Conservation (phyloP, 495 filamentous ascomycete species). For the Durotheca rogersii region DNA sequence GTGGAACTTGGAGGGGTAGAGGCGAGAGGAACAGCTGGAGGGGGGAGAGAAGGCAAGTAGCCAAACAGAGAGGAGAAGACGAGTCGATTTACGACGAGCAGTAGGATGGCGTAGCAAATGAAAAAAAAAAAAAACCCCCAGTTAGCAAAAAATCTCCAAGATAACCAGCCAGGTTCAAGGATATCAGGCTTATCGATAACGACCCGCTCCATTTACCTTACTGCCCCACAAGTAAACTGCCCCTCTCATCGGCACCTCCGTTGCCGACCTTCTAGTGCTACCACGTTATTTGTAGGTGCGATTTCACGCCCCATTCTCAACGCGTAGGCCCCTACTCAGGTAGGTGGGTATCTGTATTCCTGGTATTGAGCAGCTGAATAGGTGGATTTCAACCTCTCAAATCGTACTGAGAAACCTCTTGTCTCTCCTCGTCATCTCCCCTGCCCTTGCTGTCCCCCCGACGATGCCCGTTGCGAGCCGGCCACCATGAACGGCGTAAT, state of each 20-base stretch:
- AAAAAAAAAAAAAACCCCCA: conserved; percentile 17
- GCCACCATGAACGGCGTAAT: conserved; percentile 75
- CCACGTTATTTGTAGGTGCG: too few species aligned
- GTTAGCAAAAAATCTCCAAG: conserved; percentile 24
- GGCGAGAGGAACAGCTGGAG: background rate
- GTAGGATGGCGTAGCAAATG: conserved; percentile 1
- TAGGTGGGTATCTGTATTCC: too few species aligned
- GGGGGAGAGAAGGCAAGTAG: background rate
- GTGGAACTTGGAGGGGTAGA: too few species aligned
- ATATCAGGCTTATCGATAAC: conserved; percentile 29
- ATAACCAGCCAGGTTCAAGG: conserved; percentile 30
- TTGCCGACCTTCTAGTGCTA: too few species aligned
- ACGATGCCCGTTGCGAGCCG: conserved; percentile 27
- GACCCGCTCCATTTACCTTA: background rate
- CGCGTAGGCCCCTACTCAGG: too few species aligned
- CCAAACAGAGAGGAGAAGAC: background rate
- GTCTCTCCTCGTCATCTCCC: background rate
- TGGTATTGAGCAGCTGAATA: too few species aligned
- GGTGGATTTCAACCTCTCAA: too few species aligned
- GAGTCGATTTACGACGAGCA: conserved; percentile 2
- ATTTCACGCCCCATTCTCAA: too few species aligned
- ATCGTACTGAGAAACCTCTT: too few species aligned
- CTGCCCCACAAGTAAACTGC: conserved; percentile 3
- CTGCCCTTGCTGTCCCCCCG: too few species aligned
- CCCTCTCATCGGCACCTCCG: too few species aligned